Evolutionary conservation across 2,329 filamentous ascomycete species (phyloP).

Genomic region (Colletotrichum sp.): DNA sequence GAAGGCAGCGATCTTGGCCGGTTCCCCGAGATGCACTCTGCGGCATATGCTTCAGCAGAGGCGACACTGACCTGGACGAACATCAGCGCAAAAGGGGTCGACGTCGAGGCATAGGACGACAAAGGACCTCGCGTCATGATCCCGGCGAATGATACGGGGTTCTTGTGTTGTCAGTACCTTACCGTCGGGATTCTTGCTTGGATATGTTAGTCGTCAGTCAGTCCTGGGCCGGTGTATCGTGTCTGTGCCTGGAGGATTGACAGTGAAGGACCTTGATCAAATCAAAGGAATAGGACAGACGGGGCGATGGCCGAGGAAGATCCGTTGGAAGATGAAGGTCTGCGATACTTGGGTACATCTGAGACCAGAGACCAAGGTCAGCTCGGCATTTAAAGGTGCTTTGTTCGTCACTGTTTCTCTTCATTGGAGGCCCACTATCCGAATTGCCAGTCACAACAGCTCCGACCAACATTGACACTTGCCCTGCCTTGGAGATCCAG

Average conservation of each 20-base stretch:
- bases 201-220: neutral
- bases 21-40: neutral
- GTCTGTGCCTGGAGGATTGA: neutral
- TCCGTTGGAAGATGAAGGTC: neutral
- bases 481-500: neutral
- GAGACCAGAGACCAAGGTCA: neutral
- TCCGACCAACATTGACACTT: neutral
- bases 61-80: neutral
- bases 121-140: neutral
- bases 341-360: neutral
- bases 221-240: neutral
- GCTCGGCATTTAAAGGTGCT: constrained; percentile 3
- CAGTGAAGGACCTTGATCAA: neutral
- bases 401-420: neutral
- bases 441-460: neutral
- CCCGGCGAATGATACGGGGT: neutral
- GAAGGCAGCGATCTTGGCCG: constrained; percentile 9
- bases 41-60: neutral
- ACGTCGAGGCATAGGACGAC: neutral
- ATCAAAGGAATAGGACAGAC: neutral
- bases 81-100: constrained; percentile 13
- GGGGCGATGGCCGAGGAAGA: neutral
- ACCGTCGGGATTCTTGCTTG: neutral
- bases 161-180: neutral
- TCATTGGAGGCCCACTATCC: neutral